Percentiles rank a stretch among this genome's conserved stretches.
Evolutionary conservation across 352 stramenopile genomes (phyloP).

Genomic region (Globisporangium carolinianum): DNA sequence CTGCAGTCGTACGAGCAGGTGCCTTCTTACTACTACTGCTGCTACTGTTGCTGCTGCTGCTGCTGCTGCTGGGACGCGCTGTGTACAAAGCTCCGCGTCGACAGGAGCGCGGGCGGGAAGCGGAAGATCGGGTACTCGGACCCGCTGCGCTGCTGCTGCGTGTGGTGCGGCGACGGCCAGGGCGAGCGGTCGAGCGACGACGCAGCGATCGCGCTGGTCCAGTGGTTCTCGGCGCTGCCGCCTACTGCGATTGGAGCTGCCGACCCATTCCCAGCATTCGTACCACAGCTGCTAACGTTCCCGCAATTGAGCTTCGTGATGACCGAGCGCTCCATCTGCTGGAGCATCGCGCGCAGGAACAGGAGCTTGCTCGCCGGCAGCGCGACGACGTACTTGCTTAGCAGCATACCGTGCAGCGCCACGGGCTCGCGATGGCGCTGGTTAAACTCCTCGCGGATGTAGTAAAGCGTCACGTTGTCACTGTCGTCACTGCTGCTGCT

Average conservation of each 20-base stretch:
- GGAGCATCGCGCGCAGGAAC: constrained; percentile 81
- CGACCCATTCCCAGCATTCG: too few relatives aligned
- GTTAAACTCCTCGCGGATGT: constrained; percentile 66
- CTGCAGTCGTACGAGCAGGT: too few relatives aligned
- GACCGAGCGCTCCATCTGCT: constrained; percentile 76
- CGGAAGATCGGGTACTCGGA: constrained; percentile 67
- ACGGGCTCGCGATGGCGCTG: constrained; percentile 8
- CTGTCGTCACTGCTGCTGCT: background rate
- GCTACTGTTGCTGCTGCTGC: too few relatives aligned
- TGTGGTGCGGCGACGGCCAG: constrained; percentile 29
- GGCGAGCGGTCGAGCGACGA: constrained; percentile 36
- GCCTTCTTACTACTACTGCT: too few relatives aligned
- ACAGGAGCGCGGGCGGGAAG: constrained; percentile 23
- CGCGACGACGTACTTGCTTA: constrained; percentile 71
- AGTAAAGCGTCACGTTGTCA: constrained; percentile 49
- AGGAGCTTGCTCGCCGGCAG: constrained; percentile 69
- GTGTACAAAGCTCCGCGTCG: constrained; percentile 22
- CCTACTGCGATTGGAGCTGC: too few relatives aligned
- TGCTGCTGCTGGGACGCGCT: too few relatives aligned
- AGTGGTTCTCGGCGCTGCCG: background rate
- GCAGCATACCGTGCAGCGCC: constrained; percentile 48
- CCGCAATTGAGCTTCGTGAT: constrained; percentile 52
- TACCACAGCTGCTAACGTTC: background rate
- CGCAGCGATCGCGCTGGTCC: constrained; percentile 20
- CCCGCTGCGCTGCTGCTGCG: constrained; percentile 19